These are phyloP conservation scores for Plantago major DNA, from an alignment of 257 asterid species.

Conservation along the genomic window DNA sequence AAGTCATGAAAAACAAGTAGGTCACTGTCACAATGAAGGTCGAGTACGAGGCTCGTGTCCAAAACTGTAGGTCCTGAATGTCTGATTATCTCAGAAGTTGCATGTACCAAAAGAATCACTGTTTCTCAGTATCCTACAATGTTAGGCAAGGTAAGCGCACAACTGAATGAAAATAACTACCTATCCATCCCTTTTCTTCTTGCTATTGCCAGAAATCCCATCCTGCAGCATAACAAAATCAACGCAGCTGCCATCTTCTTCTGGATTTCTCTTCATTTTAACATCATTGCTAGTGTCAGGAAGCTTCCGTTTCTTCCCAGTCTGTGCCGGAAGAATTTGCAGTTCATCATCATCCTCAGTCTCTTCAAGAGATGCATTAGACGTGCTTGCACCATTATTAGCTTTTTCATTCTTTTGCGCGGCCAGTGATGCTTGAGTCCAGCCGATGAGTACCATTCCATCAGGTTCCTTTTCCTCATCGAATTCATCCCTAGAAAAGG, in stretches of 20 bases:
- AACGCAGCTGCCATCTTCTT: slow-evolving; percentile 22
- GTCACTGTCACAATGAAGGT: background rate
- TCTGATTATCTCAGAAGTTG: slow-evolving; percentile 24
- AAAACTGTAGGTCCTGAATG: slow-evolving; percentile 35
- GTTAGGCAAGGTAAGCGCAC: slow-evolving; percentile 25
- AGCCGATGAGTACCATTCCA: slow-evolving; percentile 79
- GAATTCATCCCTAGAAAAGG: slow-evolving; percentile 66
- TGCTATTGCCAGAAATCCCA: slow-evolving; percentile 31
- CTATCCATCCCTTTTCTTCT: slow-evolving; percentile 46
- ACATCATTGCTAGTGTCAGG: slow-evolving; percentile 26
- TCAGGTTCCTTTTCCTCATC: slow-evolving; percentile 97
- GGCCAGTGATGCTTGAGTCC: slow-evolving; percentile 52
- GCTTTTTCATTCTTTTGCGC: slow-evolving; percentile 39
- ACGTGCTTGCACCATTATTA: slow-evolving; percentile 66
- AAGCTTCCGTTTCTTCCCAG: slow-evolving; percentile 68
- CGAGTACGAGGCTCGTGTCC: slow-evolving; percentile 24
- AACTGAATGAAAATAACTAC: slow-evolving; percentile 11
- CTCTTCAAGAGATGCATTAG: slow-evolving; percentile 39
- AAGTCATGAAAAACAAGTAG: background rate
- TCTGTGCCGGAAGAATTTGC: slow-evolving; percentile 35
- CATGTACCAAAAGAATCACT: slow-evolving; percentile 44
- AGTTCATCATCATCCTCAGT: slow-evolving; percentile 61
- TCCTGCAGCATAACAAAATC: slow-evolving; percentile 43
- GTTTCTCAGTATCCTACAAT: slow-evolving; percentile 36
- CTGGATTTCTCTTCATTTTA: slow-evolving; percentile 34